A percentile compares a stretch with the other conserved stretches of the same genome.
phyloP scores from a whole-genome alignment of 2,329 filamentous ascomycete genomes.

The Gnomoniopsis smithogilvyi region DNA sequence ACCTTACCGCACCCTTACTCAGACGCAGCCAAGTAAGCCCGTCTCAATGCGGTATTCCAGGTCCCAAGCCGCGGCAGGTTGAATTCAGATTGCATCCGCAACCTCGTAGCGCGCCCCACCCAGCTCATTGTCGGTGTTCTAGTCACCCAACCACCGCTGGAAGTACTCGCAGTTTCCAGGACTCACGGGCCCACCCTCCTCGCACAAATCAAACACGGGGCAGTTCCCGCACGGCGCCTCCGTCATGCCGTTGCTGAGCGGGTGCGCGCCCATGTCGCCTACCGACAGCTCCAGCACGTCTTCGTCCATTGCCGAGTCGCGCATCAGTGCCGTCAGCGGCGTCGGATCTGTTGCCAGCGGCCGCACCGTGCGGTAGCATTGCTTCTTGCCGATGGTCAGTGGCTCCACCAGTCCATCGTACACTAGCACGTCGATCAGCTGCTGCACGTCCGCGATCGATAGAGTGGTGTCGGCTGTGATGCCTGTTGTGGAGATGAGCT shows the following conservation, averaged over 20 bases:
- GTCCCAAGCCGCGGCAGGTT: too few relatives aligned
- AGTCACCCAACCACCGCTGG: slow-evolving; percentile 69
- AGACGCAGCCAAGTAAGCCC: not conserved
- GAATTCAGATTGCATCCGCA: not conserved
- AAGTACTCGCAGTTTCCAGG: slow-evolving; percentile 92
- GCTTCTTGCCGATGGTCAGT: slow-evolving; percentile 45
- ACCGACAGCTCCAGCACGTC: slow-evolving; percentile 18
- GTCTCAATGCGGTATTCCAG: too few relatives aligned
- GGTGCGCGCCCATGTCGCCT: slow-evolving; percentile 32
- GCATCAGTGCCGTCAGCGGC: slow-evolving; percentile 25
- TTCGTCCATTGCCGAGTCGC: slow-evolving; percentile 22
- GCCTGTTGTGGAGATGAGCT: slow-evolving; percentile 64
- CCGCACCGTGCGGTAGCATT: slow-evolving; percentile 52
- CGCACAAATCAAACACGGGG: slow-evolving; percentile 89
- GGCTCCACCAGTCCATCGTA: slow-evolving; percentile 82
- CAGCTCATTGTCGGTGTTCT: slow-evolving; percentile 17
- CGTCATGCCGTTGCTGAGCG: slow-evolving; percentile 68
- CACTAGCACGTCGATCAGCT: slow-evolving; percentile 82
- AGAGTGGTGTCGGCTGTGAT: slow-evolving; percentile 71
- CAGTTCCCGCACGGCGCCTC: slow-evolving; percentile 89
- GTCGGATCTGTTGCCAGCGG: slow-evolving; percentile 39
- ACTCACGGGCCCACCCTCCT: slow-evolving; percentile 85
- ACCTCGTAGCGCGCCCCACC: not conserved
- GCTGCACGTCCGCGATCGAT: slow-evolving; percentile 73
- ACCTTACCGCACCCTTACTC: not conserved